Percentiles rank a stretch among this genome's conserved stretches.
These are phyloP conservation scores for Pseudotulostoma volvatum DNA, from an alignment of 495 filamentous ascomycete genomes.

Conservation along the genomic window DNA sequence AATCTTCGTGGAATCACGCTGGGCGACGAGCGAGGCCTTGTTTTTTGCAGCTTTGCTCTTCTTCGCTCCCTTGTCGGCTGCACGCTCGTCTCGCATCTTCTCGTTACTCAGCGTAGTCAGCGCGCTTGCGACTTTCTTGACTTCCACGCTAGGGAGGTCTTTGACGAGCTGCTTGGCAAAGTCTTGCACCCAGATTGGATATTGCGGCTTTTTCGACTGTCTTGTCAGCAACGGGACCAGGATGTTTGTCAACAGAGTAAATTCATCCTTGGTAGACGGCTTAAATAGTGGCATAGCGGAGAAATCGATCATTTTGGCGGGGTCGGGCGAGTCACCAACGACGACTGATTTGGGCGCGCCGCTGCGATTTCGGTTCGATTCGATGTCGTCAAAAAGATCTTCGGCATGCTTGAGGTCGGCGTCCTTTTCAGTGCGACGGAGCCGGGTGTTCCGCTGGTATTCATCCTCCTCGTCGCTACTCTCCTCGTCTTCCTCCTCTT, in stretches of 20 bases:
- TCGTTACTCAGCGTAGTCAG: constrained; percentile 82
- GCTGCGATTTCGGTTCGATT: constrained; percentile 50
- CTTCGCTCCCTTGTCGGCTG: constrained; percentile 84
- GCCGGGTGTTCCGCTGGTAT: constrained; percentile 49
- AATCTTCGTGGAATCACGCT: constrained; percentile 43
- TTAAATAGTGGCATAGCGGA: constrained; percentile 70
- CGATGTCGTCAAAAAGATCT: constrained; percentile 73
- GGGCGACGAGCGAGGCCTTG: constrained; percentile 66
- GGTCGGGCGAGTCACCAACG: constrained; percentile 48
- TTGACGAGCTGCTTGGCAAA: constrained; percentile 75
- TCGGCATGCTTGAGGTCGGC: constrained; percentile 80
- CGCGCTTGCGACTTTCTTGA: constrained; percentile 82
- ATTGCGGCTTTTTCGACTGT: constrained; percentile 79
- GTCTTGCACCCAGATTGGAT: constrained; percentile 75
- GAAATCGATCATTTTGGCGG: constrained; percentile 65
- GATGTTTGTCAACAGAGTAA: constrained; percentile 53
- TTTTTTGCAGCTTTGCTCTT: constrained; percentile 92
- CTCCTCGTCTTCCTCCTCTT: constrained; percentile 37
- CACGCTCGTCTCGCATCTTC: constrained; percentile 98
- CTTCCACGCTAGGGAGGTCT: constrained; percentile 76
- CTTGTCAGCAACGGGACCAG: constrained; percentile 56
- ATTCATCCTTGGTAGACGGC: constrained; percentile 71
- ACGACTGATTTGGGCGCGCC: constrained; percentile 39
- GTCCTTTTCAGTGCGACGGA: constrained; percentile 67
- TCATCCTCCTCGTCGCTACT: constrained; percentile 54